phyloP scores from a whole-genome alignment of 2,329 filamentous ascomycete species.

The Rhytidhysteron rufulum region DNA sequence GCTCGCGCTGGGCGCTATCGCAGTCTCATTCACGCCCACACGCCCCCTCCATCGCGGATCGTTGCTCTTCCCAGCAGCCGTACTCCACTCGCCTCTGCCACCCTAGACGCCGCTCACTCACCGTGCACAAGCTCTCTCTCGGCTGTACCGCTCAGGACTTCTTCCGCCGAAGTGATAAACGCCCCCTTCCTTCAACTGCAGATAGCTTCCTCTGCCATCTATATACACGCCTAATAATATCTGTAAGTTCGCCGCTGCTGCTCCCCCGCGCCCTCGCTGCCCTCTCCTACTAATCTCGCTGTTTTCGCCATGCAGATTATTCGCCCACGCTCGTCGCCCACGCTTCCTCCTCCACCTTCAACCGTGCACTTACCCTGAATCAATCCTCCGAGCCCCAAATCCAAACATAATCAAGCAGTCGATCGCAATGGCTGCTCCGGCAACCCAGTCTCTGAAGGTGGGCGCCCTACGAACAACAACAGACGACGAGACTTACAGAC shows the following conservation, averaged over 20 bases:
- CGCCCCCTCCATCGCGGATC: background rate
- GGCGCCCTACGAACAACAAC: constrained; percentile 3
- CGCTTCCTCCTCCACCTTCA: constrained; percentile 9
- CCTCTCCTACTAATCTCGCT: constrained; percentile 1
- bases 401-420: constrained; percentile 11
- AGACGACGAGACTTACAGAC: background rate
- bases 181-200: constrained; percentile 27
- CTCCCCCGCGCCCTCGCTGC: constrained; percentile 9
- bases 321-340: constrained; percentile 13
- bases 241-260: constrained; percentile 14
- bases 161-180: constrained; percentile 33
- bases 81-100: background rate
- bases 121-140: constrained; percentile 19
- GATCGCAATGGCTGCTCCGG: constrained; percentile 66
- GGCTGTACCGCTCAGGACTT: constrained; percentile 26
- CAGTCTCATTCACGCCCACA: background rate
- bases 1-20: constrained; percentile 6
- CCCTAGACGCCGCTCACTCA: constrained; percentile 3
- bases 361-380: constrained; percentile 4
- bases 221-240: constrained; percentile 18
- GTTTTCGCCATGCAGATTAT: constrained; percentile 4
- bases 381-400: constrained; percentile 17
- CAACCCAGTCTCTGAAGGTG: constrained; percentile 91
- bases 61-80: background rate
- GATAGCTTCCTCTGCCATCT: constrained; percentile 20